phyloP scores from a whole-genome alignment of 257 asterid genomes.

The Scutellaria baicalensis region DNA sequence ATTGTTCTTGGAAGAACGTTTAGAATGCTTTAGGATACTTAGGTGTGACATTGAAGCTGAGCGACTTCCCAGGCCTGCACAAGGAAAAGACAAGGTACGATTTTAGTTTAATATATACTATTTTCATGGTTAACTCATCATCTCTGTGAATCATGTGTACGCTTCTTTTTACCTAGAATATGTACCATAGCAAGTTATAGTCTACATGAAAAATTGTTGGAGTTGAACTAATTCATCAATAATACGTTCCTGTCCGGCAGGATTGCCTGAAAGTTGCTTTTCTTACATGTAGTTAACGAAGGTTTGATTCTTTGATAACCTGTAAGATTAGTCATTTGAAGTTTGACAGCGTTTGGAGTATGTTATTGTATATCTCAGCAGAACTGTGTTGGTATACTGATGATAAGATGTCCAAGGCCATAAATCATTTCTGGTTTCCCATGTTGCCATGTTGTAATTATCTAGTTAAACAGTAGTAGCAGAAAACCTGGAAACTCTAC shows the following conservation, averaged over 20 bases:
- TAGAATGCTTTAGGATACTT: slow-evolving; percentile 76
- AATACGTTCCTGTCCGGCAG: neutral
- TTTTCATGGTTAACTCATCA: neutral
- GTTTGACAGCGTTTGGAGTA: neutral
- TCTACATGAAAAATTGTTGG: neutral
- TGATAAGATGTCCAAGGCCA: neutral
- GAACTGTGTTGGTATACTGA: neutral
- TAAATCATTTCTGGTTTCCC: neutral
- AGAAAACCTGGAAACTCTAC: neutral
- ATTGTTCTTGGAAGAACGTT: slow-evolving; percentile 84
- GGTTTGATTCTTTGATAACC: neutral
- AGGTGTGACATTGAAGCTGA: slow-evolving; percentile 92
- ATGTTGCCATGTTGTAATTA: neutral
- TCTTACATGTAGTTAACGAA: neutral
- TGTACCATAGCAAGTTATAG: neutral
- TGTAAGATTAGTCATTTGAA: neutral
- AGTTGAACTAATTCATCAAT: neutral
- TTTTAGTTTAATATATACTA: slow-evolving; percentile 1
- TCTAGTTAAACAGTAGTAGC: neutral
- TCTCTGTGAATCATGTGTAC: neutral
- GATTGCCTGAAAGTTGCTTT: neutral
- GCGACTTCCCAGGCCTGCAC: slow-evolving; percentile 78
- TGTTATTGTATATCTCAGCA: neutral
- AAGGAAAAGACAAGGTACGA: slow-evolving; percentile 77
- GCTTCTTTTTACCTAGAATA: neutral